phyloP scores from a whole-genome alignment of 2,329 filamentous ascomycete genomes.

The Calonectria crousiana region DNA sequence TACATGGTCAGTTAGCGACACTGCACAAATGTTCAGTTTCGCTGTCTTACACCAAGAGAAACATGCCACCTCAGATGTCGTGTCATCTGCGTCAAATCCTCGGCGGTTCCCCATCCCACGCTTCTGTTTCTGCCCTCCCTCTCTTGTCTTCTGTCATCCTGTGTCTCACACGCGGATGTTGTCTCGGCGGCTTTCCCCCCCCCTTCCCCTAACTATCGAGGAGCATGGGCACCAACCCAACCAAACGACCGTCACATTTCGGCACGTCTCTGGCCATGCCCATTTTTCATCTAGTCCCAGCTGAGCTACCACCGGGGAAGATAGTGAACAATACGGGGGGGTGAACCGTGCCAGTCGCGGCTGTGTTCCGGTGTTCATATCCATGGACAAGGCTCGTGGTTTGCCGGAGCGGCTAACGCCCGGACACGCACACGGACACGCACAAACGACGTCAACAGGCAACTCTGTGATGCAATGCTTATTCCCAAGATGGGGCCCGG shows the following conservation, averaged over 20 bases:
- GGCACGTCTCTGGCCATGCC: background rate
- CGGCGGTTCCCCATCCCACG: slow-evolving; percentile 5
- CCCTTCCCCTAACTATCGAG: background rate
- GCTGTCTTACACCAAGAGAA: slow-evolving; percentile 13
- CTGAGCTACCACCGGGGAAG: background rate
- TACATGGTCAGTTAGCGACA: too few relatives aligned
- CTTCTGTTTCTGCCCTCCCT: slow-evolving; percentile 12
- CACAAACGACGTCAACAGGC: slow-evolving; percentile 19
- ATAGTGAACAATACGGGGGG: background rate
- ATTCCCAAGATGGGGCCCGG: background rate
- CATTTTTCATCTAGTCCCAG: background rate
- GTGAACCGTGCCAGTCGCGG: slow-evolving; percentile 7
- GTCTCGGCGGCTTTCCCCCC: slow-evolving; percentile 23
- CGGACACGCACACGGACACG: background rate
- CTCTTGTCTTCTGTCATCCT: slow-evolving; percentile 7
- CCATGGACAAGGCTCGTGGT: slow-evolving; percentile 10
- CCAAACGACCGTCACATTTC: slow-evolving; percentile 2
- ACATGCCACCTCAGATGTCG: slow-evolving; percentile 18
- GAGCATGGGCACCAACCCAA: slow-evolving; percentile 14
- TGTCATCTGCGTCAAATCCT: slow-evolving; percentile 33
- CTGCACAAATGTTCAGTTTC: background rate
- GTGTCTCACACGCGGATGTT: slow-evolving; percentile 15
- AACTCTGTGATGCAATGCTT: slow-evolving; percentile 26
- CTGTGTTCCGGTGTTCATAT: background rate
- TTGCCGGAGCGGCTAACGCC: slow-evolving; percentile 8